A percentile compares a stretch with the other conserved stretches of the same genome.
Conservation (phyloP, 768 basidiomycete species). For the Daedaleopsis sinensis region DNA sequence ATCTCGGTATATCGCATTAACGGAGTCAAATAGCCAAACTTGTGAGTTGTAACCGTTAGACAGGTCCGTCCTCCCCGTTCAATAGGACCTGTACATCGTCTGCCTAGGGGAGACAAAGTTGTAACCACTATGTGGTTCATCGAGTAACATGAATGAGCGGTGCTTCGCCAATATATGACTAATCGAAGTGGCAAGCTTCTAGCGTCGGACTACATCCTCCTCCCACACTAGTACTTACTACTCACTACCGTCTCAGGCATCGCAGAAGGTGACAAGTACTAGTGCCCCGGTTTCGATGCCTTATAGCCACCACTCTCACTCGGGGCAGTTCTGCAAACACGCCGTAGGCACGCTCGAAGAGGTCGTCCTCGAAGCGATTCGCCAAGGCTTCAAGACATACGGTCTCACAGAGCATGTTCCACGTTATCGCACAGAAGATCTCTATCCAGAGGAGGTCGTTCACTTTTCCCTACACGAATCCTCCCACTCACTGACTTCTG, state of each 20-base stretch:
- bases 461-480: background rate
- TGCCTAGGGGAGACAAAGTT: too few species aligned
- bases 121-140: too few species aligned
- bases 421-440: constrained; percentile 75
- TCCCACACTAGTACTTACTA: background rate
- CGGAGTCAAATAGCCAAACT: too few species aligned
- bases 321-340: constrained; percentile 92
- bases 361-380: constrained; percentile 79
- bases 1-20: too few species aligned
- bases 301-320: constrained; percentile 87
- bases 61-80: too few species aligned
- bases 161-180: too few species aligned
- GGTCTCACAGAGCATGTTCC: constrained; percentile 95
- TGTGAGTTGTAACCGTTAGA: too few species aligned
- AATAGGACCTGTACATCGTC: too few species aligned
- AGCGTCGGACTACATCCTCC: background rate
- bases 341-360: constrained; percentile 81
- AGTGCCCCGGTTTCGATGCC: constrained; percentile 43
- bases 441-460: constrained; percentile 94
- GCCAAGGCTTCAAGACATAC: constrained; percentile 76
- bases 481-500: constrained; percentile 3
- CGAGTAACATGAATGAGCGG: too few species aligned
- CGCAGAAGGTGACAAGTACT: background rate
- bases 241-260: background rate
- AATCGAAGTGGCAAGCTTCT: too few species aligned